Base-by-base conservation (phyloP, 169 alveolate genomes). In the Plasmodium relictum region DNA sequence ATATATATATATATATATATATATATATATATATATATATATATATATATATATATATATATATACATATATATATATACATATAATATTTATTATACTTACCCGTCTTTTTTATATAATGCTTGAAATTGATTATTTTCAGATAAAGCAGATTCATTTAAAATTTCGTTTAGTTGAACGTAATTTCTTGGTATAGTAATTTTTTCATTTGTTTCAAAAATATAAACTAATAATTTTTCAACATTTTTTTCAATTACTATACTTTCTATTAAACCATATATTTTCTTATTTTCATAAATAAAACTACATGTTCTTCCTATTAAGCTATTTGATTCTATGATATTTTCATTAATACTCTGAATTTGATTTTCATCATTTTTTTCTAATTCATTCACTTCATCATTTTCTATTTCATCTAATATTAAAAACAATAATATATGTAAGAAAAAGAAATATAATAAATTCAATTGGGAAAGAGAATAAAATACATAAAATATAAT, bases 81-180 rank as follows among this genome's bases (percentile, higher is more conserved):
- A 54, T 4, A 7, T 9, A 63, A 24, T 63, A 50, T 39, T 22
- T 45, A 18, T 8, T 10, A 4, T 50, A 14, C 74, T 39, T 76
- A 76, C 88, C 88, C 88, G 52, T 76, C 88, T 42, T 76, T 76
- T 69, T 63, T 76, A 69, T 76, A 76, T 39, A 76, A 69, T 16
- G 88, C 88, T 31, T 76, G 88, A 59, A 42, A 76, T 69, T 76
- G 88, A 20, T 31, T 76, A 56, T 76, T 76, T 41, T 56, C 88
- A 6, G 74, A 39, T 12, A 65, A 16, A 6, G 88, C 52, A 6
- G 74, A 63, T 58, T 62, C 74, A 12, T 58, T 39, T 10, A 76
- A 56, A 9, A 76, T 58, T 54, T 76, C 88, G 22, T 76, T 76
- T 54, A 76, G 16, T 24, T 62, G 88, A 39, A 76, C 88, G 44